phyloP scores from a whole-genome alignment of 306 rosid genomes.

The Gleditsia sinensis region DNA sequence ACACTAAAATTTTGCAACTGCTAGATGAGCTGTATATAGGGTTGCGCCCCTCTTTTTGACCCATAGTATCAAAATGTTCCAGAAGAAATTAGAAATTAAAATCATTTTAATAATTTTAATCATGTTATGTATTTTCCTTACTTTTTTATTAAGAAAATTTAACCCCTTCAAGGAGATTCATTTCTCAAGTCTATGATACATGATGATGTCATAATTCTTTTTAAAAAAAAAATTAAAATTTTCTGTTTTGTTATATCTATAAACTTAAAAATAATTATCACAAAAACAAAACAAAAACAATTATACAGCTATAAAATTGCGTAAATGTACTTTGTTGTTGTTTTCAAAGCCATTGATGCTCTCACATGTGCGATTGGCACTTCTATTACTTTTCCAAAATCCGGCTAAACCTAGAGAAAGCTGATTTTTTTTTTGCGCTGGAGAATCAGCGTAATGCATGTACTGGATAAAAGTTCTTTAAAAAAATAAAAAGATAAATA shows the following conservation, averaged over 20 bases:
- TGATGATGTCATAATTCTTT: neutral
- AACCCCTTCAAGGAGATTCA: neutral
- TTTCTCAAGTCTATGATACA: neutral
- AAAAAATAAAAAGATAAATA: neutral
- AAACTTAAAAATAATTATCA: neutral
- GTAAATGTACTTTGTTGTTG: neutral
- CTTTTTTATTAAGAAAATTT: too few species aligned
- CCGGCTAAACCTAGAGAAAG: neutral
- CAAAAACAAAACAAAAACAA: too few species aligned
- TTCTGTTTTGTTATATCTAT: neutral
- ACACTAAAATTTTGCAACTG: constrained; percentile 32
- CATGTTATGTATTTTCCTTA: too few species aligned
- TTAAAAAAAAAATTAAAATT: too few species aligned
- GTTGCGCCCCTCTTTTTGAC: constrained; percentile 34
- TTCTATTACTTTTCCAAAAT: constrained; percentile 25
- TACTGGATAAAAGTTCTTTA: neutral
- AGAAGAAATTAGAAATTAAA: too few species aligned
- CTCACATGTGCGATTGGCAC: constrained; percentile 23
- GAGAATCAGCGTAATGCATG: constrained; percentile 15
- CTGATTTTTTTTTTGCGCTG: neutral
- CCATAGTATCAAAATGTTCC: too few species aligned
- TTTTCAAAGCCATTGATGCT: neutral
- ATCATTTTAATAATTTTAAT: too few species aligned
- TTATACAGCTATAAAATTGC: neutral
- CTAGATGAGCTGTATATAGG: constrained; percentile 19